phyloP scores from a whole-genome alignment of 83 land plant genomes.

The Picea abies region DNA sequence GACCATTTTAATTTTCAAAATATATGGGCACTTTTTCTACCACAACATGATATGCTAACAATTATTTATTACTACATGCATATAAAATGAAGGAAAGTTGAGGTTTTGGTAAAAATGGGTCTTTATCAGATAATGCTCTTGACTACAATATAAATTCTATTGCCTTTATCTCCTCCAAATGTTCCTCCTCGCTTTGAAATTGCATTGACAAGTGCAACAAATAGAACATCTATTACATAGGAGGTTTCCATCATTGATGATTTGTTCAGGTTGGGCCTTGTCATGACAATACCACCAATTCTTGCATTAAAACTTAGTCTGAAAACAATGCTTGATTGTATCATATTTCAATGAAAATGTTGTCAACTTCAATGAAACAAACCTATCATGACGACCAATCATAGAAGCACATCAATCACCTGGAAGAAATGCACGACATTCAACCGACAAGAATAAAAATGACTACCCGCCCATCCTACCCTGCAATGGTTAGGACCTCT shows the following conservation, averaged over 20 bases:
- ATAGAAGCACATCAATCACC: too few relatives aligned
- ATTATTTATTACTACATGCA: conserved; percentile 72
- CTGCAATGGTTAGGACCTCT: too few relatives aligned
- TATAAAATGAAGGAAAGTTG: conserved; percentile 74
- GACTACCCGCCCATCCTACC: too few relatives aligned
- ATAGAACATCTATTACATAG: conserved; percentile 14
- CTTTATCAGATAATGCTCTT: conserved; percentile 72
- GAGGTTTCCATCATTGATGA: conserved; percentile 78
- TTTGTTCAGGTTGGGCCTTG: conserved; percentile 71
- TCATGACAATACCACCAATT: conserved; percentile 34
- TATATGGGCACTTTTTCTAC: conserved; percentile 63
- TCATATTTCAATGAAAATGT: conserved; percentile 91
- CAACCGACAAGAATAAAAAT: too few relatives aligned
- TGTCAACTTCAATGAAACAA: background rate
- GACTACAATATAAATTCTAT: conserved; percentile 26
- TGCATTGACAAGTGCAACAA: conserved; percentile 21
- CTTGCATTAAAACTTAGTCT: conserved; percentile 68
- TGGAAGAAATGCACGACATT: too few relatives aligned
- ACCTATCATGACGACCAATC: too few relatives aligned
- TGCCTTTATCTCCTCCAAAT: conserved; percentile 17
- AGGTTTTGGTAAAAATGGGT: conserved; percentile 49
- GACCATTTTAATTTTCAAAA: conserved; percentile 86
- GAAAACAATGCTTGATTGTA: conserved; percentile 80
- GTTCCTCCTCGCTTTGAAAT: conserved; percentile 26
- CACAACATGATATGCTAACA: conserved; percentile 40